Evolutionary conservation across 768 basidiomycete genomes (phyloP).

Genomic region (Boletus rubroflammeus): DNA sequence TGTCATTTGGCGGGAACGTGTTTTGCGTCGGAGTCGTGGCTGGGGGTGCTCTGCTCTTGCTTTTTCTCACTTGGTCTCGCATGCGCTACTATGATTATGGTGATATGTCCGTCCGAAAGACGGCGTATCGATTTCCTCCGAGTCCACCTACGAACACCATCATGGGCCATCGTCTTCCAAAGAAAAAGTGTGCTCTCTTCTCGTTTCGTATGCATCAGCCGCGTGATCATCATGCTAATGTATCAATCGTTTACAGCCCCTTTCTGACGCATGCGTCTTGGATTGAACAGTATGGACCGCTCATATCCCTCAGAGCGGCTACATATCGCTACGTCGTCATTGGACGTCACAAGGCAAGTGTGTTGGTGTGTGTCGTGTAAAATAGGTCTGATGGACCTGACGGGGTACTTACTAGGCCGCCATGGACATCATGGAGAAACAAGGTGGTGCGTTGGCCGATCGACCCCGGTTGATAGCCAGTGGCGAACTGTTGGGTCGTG

Average conservation of each 20-base stretch:
- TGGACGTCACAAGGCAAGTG: constrained; percentile 17
- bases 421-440: constrained; percentile 58
- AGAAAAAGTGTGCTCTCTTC: constrained; percentile 3
- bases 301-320: constrained; percentile 52
- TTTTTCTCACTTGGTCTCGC: constrained; percentile 2
- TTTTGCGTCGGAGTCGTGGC: neutral
- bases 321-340: constrained; percentile 14
- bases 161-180: neutral
- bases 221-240: neutral
- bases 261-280: constrained; percentile 41
- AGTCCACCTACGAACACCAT: constrained; percentile 4
- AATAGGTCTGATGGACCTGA: neutral
- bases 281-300: constrained; percentile 54
- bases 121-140: neutral
- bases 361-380: neutral
- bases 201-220: neutral
- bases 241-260: neutral
- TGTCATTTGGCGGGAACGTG: neutral
- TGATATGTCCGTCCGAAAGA: neutral
- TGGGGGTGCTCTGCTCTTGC: neutral
- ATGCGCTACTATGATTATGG: neutral
- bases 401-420: constrained; percentile 41
- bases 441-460: constrained; percentile 46
- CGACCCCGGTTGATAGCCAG: constrained; percentile 44
- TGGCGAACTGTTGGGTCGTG: constrained; percentile 50